Percentiles rank a stretch among this genome's conserved stretches.
phyloP scores from a whole-genome alignment of 345 rosid species.

The Noccaea bulbosa region DNA sequence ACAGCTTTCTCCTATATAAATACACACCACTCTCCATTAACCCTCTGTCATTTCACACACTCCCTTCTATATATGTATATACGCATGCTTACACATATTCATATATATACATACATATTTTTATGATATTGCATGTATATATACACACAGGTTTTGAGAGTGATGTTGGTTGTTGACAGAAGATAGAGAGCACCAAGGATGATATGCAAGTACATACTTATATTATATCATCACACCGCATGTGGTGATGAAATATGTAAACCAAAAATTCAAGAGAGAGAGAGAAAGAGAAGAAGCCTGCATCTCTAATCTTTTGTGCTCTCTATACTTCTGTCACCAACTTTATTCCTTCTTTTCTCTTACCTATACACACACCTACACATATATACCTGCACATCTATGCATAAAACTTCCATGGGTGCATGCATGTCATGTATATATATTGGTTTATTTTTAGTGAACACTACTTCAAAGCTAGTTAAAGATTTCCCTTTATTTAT shows the following conservation, averaged over 20 bases:
- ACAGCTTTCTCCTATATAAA: slow-evolving; percentile 31
- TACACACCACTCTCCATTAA: slow-evolving; percentile 23
- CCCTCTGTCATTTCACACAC: slow-evolving; percentile 25
- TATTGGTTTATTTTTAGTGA: too few relatives aligned
- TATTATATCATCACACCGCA: slow-evolving; percentile 42
- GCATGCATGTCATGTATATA: neutral
- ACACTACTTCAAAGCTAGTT: too few relatives aligned
- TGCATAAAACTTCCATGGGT: slow-evolving; percentile 9
- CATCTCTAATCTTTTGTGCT: slow-evolving; percentile 77
- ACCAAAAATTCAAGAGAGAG: slow-evolving; percentile 12
- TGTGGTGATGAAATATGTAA: slow-evolving; percentile 11
- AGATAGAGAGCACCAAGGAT: slow-evolving; percentile 99
- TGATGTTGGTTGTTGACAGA: slow-evolving; percentile 69
- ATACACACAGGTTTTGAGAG: slow-evolving; percentile 27
- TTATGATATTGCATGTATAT: slow-evolving; percentile 7
- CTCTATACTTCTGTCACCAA: slow-evolving; percentile 91
- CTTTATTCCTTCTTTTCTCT: slow-evolving; percentile 32
- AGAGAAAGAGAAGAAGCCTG: slow-evolving; percentile 28
- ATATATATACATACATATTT: slow-evolving; percentile 1
- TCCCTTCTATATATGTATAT: neutral
- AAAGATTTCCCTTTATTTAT: too few relatives aligned
- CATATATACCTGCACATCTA: neutral
- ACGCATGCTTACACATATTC: slow-evolving; percentile 2
- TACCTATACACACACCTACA: neutral
- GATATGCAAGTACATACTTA: slow-evolving; percentile 53